Base-by-base conservation (phyloP, 768 basidiomycete genomes). In the Leccinum rimulosum region DNA sequence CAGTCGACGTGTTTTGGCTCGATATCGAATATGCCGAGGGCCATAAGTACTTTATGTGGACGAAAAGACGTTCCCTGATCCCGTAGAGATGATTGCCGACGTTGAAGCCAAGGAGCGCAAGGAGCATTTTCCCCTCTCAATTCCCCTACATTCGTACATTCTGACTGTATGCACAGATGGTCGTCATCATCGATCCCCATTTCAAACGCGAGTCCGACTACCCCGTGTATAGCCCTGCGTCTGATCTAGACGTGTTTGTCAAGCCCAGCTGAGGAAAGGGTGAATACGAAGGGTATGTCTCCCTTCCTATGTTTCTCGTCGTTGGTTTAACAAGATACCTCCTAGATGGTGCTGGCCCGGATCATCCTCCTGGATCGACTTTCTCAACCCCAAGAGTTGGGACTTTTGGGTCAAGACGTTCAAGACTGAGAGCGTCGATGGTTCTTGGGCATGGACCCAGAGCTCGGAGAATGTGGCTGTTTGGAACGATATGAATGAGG, bases 401-500 rank as follows among this genome's bases (percentile, higher is more conserved):
- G n/a, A n/a, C n/a, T n/a, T n/a, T n/a, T n/a, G n/a, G n/a, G n/a
- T n/a, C n/a, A n/a, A n/a, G n/a, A n/a, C n/a, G n/a, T n/a, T n/a
- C n/a, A n/a, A n/a, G n/a, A n/a, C n/a, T n/a, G n/a, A n/a, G n/a
- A n/a, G n/a, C n/a, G n/a, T n/a, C n/a, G n/a, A n/a, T n/a, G n/a
- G n/a, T n/a, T n/a, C 79, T n/a, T 93, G 86, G 83, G 77, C 84
- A 8, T 93, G 92, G 89, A 83, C 79, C 0, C 75, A 91, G 62
- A 91, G 95, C 64, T 93, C 93, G 2, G 84, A 87, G 31, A 83
- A 85, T 64, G 82, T 98, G 14, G 88, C 88, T 71, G 94, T 98
- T 64, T 99, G 97, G 97, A 98, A 98, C 71, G 97, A 99, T 70
- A 99, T 99, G 97, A 98, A 98, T 65, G 97, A 98, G 84, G 93